Evolutionary conservation across 1,284 basidiomycete species (phyloP), one percentile per base, ranked within the genome.

Genomic region (Paramarasmius palmivorus): DNA sequence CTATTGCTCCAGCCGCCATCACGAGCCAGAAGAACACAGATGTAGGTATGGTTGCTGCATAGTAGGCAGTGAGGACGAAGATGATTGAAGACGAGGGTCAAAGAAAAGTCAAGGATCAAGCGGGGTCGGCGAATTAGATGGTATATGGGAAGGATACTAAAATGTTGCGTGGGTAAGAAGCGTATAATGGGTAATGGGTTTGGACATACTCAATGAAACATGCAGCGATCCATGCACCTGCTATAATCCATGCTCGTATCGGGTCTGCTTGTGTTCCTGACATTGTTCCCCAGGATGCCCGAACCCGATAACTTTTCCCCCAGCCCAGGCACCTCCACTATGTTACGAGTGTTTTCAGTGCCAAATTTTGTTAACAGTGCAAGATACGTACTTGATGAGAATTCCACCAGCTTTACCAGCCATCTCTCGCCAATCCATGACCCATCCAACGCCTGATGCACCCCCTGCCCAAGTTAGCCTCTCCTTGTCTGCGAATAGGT

Each of bases 361-460:
- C n/a, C n/a, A n/a, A n/a, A n/a, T n/a, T n/a, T n/a, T n/a, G n/a
- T n/a, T n/a, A n/a, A n/a, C n/a, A n/a, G n/a, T n/a, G n/a, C n/a
- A n/a, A n/a, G n/a, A n/a, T n/a, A n/a, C n/a, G n/a, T n/a, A n/a
- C 54, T 79, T 80, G 1, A 88, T 81, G 0, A 92, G n/a, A n/a
- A n/a, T n/a, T n/a, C n/a, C n/a, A n/a, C n/a, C 93, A 2, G 90
- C 84, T 54, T 82, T 73, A 8, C 92, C 90, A 1, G 92, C 90
- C 81, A 99, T 88, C 69, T 98, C 92, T 45, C 93, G 81, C 96
- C 96, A 99, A 72, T 99, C 95, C 84, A 99, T 92, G 26, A 98
- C 76, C 90, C 95, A 92, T 9, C 88, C 91, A 44, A 95, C 86
- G 66, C 85, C 93, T 7, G 88, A 77, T 2, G 91, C 81, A 10